Percentiles rank a stretch among this genome's conserved stretches.
phyloP scores from a whole-genome alignment of 768 basidiomycete genomes.

The Russula sp. region DNA sequence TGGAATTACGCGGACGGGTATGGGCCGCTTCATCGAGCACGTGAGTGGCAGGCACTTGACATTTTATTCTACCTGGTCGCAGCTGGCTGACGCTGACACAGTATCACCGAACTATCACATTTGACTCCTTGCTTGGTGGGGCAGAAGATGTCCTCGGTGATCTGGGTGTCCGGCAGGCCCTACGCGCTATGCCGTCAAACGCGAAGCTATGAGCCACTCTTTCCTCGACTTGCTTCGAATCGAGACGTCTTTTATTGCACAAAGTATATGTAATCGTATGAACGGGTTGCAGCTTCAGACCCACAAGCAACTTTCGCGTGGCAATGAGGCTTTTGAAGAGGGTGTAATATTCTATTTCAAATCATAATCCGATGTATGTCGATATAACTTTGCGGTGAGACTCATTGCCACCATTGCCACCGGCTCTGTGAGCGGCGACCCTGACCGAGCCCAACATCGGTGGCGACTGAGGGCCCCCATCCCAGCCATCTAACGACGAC shows the following conservation, averaged over 20 bases:
- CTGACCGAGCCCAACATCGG: slow-evolving; percentile 22
- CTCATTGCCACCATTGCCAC: background rate
- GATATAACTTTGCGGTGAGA: background rate
- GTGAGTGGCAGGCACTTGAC: slow-evolving; percentile 33
- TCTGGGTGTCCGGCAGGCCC: slow-evolving; percentile 69
- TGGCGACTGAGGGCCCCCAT: slow-evolving; percentile 33
- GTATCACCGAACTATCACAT: slow-evolving; percentile 40
- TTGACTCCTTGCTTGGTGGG: slow-evolving; percentile 39
- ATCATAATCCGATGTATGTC: slow-evolving; percentile 10
- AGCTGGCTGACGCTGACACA: slow-evolving; percentile 5
- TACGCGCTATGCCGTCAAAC: slow-evolving; percentile 53
- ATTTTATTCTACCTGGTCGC: background rate
- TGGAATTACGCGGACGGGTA: slow-evolving; percentile 75
- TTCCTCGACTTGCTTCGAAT: background rate
- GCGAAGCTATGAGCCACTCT: slow-evolving; percentile 12
- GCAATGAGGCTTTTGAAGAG: background rate
- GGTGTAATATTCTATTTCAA: slow-evolving; percentile 14
- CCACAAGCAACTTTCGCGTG: background rate
- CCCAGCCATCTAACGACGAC: slow-evolving; percentile 53
- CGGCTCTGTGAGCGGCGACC: background rate
- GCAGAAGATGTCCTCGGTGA: slow-evolving; percentile 73
- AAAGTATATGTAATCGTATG: background rate
- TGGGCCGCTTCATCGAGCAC: slow-evolving; percentile 74
- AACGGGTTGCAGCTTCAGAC: background rate
- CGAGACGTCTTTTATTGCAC: background rate